Evolutionary conservation across 208 protist species (phyloP).

Genomic region (Acanthamoeba lenticulata): DNA sequence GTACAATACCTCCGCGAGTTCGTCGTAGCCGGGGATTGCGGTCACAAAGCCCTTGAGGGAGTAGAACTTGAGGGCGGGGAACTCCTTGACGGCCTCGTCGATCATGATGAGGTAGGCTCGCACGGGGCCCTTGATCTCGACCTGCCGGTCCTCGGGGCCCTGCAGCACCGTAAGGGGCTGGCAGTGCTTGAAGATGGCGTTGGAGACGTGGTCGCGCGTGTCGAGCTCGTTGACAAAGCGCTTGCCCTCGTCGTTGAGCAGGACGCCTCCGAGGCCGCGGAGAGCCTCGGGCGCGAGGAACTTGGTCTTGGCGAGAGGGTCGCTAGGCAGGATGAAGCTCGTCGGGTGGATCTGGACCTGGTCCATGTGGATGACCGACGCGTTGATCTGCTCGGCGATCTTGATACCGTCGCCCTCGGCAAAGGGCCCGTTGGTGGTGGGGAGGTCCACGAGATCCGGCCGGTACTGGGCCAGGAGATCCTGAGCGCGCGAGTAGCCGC

Average conservation of each 20-base stretch:
- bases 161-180: background rate
- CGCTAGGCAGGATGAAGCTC: conserved; percentile 92
- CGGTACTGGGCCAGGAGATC: conserved; percentile 90
- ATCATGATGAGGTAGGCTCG: conserved; percentile 90
- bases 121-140: conserved; percentile 61
- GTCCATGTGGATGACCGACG: conserved; percentile 93
- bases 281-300: conserved; percentile 96
- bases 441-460: conserved; percentile 86
- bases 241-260: conserved; percentile 89
- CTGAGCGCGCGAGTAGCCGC: conserved; percentile 82
- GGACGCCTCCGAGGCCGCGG: conserved; percentile 93
- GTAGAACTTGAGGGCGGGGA: conserved; percentile 91
- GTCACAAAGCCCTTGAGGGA: conserved; percentile 87
- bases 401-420: conserved; percentile 76
- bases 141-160: too few relatives aligned
- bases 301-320: conserved; percentile 91
- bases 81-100: conserved; percentile 86
- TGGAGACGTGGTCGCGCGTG: conserved; percentile 94
- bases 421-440: conserved; percentile 92
- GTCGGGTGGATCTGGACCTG: conserved; percentile 96
- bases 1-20: conserved; percentile 73
- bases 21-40: conserved; percentile 79
- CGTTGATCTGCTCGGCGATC: conserved; percentile 77
- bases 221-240: conserved; percentile 96
- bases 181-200: conserved; percentile 87